Percentiles rank a stretch among this genome's conserved stretches.
phyloP scores from a whole-genome alignment of 306 rosid genomes.

The Prinsepia uniflora region DNA sequence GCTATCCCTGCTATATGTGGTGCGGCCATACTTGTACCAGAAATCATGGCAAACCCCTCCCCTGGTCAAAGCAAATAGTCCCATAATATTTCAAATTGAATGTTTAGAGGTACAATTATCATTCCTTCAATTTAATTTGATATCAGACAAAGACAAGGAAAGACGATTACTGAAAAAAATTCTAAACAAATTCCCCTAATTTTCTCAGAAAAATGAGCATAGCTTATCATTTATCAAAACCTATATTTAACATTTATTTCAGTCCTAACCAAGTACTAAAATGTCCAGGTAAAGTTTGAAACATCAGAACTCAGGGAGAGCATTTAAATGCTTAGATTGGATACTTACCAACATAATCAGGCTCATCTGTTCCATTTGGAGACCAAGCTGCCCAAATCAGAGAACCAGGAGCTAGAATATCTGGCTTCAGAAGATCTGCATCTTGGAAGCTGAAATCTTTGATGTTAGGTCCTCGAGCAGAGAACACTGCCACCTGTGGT shows the following conservation, averaged over 20 bases:
- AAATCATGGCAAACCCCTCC: constrained; percentile 95
- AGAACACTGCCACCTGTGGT: constrained; percentile 91
- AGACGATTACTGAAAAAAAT: background rate
- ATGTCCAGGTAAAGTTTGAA: constrained; percentile 14
- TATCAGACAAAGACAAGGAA: background rate
- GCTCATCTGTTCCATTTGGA: constrained; percentile 96
- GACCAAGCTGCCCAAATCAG: constrained; percentile 99
- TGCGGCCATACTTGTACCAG: constrained; percentile 99
- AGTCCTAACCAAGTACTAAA: background rate
- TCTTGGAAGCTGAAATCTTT: constrained; percentile 91
- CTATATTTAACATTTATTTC: constrained; percentile 17
- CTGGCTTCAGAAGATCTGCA: constrained; percentile 99
- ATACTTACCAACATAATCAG: constrained; percentile 74
- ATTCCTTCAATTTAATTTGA: background rate
- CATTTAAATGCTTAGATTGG: constrained; percentile 12
- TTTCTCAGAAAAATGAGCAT: background rate
- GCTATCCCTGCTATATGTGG: constrained; percentile 99
- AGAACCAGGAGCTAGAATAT: constrained; percentile 96
- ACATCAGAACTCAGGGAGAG: constrained; percentile 18
- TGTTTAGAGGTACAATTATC: background rate
- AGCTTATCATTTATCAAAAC: background rate
- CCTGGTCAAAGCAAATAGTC: constrained; percentile 46
- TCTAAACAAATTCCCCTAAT: background rate
- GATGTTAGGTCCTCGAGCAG: constrained; percentile 95
- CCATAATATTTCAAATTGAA: constrained; percentile 3